Evolutionary conservation across 73 alveolate species (phyloP), one percentile per base, ranked within the genome.

Genomic region (Blepharisma japonicum): DNA sequence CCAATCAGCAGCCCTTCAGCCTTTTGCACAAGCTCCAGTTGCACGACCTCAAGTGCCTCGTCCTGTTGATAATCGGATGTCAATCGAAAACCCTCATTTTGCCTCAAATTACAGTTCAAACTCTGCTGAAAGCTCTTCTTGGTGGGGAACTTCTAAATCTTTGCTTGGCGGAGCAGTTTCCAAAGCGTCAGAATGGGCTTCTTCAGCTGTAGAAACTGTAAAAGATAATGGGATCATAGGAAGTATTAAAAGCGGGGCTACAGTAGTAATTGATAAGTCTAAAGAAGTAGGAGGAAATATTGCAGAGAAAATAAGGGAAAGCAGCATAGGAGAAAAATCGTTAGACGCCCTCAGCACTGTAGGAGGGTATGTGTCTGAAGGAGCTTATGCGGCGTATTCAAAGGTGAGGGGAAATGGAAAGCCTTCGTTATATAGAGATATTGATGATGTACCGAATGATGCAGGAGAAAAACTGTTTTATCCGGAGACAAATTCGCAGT

Each of bases 351-450:
- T 61, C 14, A 25, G 47, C 23, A 61, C 74, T 61, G 74, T 61
- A 14, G 74, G 74, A 61, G 74, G 74, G 46, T 25, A 14, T 61
- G 74, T 39, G 2, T 61, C 14, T 61, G 74, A 61, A 61, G 46
- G 74, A 14, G 74, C 74, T 61, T 39, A 61, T 8, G 14, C 23
- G 74, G 74, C 74, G 2, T 14, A 14, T 61, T 14, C 14, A 8
- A 61, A 25, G 5, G 74, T 61, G 3, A 61, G 23, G 47, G 74
- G 74, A 61, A 61, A 61, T 14, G 74, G 42, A 32, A 32, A 32
- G 42, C 42, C 42, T 32, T 32, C 42, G 42, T 3, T 32, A 3
- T 32, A 32, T 32, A 32, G 42, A 32, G 42, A 32, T 32, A 32
- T 32, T 32, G 42, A 61, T 61, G 23, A 53, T 53, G n/a, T 53